These are phyloP conservation scores for Citrus sp. DNA, from an alignment of 345 rosid genomes.

Conservation along the genomic window DNA sequence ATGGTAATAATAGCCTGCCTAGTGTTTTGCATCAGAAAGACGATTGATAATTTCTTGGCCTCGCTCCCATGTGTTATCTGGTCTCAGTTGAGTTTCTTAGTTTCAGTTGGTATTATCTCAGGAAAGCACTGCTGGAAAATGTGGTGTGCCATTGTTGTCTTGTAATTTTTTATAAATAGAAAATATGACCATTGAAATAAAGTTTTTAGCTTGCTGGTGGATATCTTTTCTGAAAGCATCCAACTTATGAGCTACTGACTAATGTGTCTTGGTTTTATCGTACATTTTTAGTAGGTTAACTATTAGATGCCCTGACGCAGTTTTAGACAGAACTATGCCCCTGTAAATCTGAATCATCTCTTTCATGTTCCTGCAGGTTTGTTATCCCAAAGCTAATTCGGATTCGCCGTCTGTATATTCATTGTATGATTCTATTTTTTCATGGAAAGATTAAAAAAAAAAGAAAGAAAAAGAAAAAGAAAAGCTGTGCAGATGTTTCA, in stretches of 20 bases:
- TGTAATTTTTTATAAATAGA: constrained; percentile 28
- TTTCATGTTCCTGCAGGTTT: constrained; percentile 97
- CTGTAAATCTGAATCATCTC: constrained; percentile 78
- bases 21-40: constrained; percentile 97
- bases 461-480: constrained; percentile 13
- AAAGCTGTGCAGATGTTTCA: background rate
- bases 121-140: constrained; percentile 25
- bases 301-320: constrained; percentile 20
- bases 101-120: constrained; percentile 24
- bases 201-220: constrained; percentile 15
- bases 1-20: constrained; percentile 97
- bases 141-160: constrained; percentile 14
- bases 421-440: constrained; percentile 41
- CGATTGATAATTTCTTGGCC: constrained; percentile 75
- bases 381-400: constrained; percentile 83
- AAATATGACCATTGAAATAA: constrained; percentile 16
- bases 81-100: constrained; percentile 39
- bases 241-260: constrained; percentile 9
- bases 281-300: constrained; percentile 12
- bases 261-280: background rate
- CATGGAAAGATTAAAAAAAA: constrained; percentile 9
- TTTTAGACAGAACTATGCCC: constrained; percentile 29
- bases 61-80: constrained; percentile 42
- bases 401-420: constrained; percentile 72
- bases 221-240: constrained; percentile 12